Evolutionary conservation across 768 basidiomycete species (phyloP), one percentile per base, ranked within the genome.

Genomic region (Dacryopinax spathularia): DNA sequence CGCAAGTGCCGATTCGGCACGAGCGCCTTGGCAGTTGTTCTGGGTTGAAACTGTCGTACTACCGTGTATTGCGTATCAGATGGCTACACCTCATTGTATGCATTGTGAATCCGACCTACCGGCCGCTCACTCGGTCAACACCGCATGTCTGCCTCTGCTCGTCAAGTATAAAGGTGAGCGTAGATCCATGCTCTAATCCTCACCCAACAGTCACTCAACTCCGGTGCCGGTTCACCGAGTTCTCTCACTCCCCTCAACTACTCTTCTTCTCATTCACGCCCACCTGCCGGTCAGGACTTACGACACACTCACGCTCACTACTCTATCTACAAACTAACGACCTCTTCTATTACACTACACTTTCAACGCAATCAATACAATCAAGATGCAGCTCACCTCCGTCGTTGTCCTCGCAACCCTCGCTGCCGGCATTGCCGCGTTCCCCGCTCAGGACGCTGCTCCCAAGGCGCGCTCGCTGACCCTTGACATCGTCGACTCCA

Each of bases 341-440:
- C 29, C 7, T 25, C 22, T 9, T 56, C 29, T 29, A n/a, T n/a
- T 31, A 56, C 25, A 3, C 48, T 29, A 27, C 48, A 56, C 29
- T 13, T 18, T n/a, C 29, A 56, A 25, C 5, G 9, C 25, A 56
- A 56, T 31, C 7, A n/a, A n/a, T n/a, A n/a, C n/a, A n/a, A n/a
- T 56, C 48, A 56, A 25, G 22, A 56, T 56, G 48, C 48, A 56
- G 48, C 22, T 56, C 48, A 56, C 48, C 29, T 56, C 48, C 48
- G 48, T 56, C 25, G 20, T 56, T 20, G 48, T 56, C 31, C 29
- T 56, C 20, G 48, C 29, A 22, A 31, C 48, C 48, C 48, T 56
- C 29, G 48, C 29, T 18, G 48, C 48, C 48, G 48, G 48, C 48
- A 56, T 56, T 29, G 48, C 25, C 9, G 48, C 48, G 3, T 9